Percentiles rank a stretch among this genome's conserved stretches.
Conservation (phyloP, 2,329 filamentous ascomycete species). For the Thelonectria blattea region DNA sequence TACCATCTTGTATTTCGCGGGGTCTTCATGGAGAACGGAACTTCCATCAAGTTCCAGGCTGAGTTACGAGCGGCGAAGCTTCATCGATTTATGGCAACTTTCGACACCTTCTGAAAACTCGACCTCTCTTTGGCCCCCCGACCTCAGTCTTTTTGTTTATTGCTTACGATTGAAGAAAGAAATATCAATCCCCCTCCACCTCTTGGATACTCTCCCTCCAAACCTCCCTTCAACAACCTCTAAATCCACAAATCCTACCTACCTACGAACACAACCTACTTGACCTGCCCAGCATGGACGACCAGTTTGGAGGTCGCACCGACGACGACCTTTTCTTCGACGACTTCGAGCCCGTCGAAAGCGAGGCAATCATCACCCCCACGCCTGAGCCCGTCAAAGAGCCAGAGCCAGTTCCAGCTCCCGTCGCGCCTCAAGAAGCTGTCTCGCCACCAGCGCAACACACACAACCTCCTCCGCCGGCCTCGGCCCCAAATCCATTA, state of each 20-base stretch:
- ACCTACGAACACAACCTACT: not conserved
- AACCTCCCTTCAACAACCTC: not conserved
- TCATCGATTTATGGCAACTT: not conserved
- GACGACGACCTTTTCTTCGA: conserved; percentile 69
- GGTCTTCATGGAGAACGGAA: not conserved
- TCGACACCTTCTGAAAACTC: not conserved
- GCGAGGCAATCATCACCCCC: conserved; percentile 39
- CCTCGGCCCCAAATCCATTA: conserved; percentile 10
- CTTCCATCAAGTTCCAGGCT: not conserved
- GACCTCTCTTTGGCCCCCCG: not conserved
- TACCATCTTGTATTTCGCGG: not conserved
- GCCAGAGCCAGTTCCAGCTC: conserved; percentile 14
- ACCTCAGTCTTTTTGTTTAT: not conserved
- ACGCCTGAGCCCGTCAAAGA: conserved; percentile 25
- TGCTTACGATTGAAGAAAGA: not conserved
- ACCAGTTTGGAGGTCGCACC: conserved; percentile 65
- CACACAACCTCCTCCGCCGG: conserved; percentile 17
- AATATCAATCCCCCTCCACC: not conserved
- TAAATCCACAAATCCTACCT: not conserved
- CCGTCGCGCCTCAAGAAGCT: conserved; percentile 22
- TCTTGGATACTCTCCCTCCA: not conserved
- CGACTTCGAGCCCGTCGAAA: conserved; percentile 63
- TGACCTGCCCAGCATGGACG: conserved; percentile 54
- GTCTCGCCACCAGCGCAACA: conserved; percentile 6
- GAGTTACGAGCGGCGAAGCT: not conserved